Evolutionary conservation across 208 protist species (phyloP).

Genomic region (Porcisia deanei): DNA sequence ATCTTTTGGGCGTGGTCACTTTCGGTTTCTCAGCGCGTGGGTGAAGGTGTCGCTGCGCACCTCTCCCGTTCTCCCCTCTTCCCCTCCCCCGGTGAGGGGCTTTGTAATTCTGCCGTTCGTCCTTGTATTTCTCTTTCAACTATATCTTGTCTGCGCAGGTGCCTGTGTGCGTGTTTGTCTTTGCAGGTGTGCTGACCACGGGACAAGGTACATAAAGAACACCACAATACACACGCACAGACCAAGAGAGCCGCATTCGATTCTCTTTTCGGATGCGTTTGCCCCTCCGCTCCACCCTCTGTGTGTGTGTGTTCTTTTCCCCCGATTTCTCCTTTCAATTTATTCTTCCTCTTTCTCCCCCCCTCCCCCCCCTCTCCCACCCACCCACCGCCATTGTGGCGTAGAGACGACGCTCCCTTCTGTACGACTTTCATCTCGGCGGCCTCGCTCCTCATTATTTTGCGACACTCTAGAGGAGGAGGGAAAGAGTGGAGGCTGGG

Average conservation of each 20-base stretch:
- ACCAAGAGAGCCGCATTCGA: neutral
- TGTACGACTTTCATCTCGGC: neutral
- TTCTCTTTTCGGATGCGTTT: too few relatives aligned
- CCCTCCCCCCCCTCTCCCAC: too few relatives aligned
- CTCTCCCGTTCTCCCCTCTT: neutral
- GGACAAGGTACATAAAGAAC: neutral
- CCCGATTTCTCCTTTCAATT: neutral
- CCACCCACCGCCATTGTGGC: too few relatives aligned
- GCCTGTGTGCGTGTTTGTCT: neutral
- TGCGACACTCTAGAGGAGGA: neutral
- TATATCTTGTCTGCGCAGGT: neutral
- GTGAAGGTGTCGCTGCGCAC: neutral
- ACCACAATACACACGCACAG: neutral
- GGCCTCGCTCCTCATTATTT: neutral
- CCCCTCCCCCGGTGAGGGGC: neutral
- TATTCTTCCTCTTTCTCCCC: too few relatives aligned
- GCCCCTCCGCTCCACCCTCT: too few relatives aligned
- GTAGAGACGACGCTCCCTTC: neutral
- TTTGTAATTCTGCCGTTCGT: neutral
- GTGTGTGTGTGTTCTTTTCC: neutral
- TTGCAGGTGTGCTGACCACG: neutral
- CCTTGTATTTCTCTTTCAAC: neutral
- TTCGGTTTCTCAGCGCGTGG: too few relatives aligned
- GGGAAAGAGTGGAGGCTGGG: neutral
- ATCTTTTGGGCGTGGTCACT: too few relatives aligned